Base-by-base conservation (phyloP, 2,329 filamentous ascomycete genomes). In the Colletotrichum lentis region DNA sequence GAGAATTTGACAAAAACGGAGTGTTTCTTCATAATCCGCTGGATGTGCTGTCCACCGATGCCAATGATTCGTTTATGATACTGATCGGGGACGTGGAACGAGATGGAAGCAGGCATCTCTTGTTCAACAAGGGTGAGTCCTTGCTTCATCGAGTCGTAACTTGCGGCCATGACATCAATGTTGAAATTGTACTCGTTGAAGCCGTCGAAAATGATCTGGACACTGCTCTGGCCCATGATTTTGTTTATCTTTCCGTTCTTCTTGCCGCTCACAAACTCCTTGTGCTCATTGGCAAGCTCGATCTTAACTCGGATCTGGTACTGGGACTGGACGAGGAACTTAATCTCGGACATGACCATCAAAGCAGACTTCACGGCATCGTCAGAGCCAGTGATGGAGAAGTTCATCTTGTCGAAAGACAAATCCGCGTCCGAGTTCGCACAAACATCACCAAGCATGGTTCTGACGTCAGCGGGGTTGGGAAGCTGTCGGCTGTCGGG, bases 161-260 rank as follows among this genome's bases (percentile, higher is more conserved):
- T 91, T 63, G 90, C 90, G 53, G 93, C 94, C 77, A 96, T 94
- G 64, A 99, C 95, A 76, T 99, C 96, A 72, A 99, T 99, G 80
- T 98, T 97, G 84, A 99, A 99, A 80, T 99, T 98, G 86, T 98
- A 99, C 82, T 99, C 96, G 79, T 97, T 97, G 84, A 98, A 99
- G 71, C 94, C 94, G 77, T 99, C 96, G 73, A 99, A 99, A 71
- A 99, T 95, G 76, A 99, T 98, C 80, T 99, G 96, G 14, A 99
- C 96, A 74, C 96, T 97, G 85, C 94, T 97, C 80, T 98, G 95
- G 27, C 95, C 96, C 96, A 99, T 99, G 76, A 99, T 99, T 85
- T 99, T 99, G 85, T 99, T 99, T 80, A 99, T 99, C 83, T 99
- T 99, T 80, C 96, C 96, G 75, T 99, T 99, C 85, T 99, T 99